Base-by-base conservation (phyloP, 75 land plant species). In the Azolla pinnata region DNA sequence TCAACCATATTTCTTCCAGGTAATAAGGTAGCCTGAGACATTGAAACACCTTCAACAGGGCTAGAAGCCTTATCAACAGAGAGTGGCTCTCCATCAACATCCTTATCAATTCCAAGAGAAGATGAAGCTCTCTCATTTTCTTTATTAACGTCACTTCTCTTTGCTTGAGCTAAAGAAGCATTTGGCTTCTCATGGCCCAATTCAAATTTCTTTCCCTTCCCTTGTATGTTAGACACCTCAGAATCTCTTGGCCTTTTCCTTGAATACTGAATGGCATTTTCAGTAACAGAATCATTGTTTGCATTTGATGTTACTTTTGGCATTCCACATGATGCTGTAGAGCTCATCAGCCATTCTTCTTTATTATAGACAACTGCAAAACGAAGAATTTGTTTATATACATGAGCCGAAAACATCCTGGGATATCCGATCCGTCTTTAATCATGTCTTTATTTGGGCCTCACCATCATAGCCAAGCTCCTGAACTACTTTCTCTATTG, bases 391-490 rank as follows among this genome's bases (percentile, higher is more conserved):
- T n/a, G n/a, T n/a, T n/a, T n/a, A n/a, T 25, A 52, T 3, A 25
- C 29, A 52, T 1, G 25, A 52, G 24, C 24, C 9, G 29, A 48
- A 18, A 48, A 18, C 7, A 3, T 48, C 18, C 51, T 20, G 19
- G 18, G 4, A 14, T 12, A 48, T 7, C 51, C 9, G 7, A 18
- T 48, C 7, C 7, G 9, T 4, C 21, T 48, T 48, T 3, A 12
- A 14, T 38, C 42, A 38, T 38, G 14, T 38, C 14, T 38, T 38
- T 29, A 19, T 3, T 24, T 3, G 4, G 27, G 5, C 18, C 54
- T 52, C 29, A 52, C 54, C 54, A 4, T 52, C 54, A 23, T 12
- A 52, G 18, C 54, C 54, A 52, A 52, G 25, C 54, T 52, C 27
- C 18, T 52, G 29, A 24, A 52, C 54, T 25, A 52, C 54, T 24